Evolutionary conservation across 2,329 filamentous ascomycete genomes (phyloP), one percentile per base, ranked within the genome.

Genomic region (Pseudogymnoascus sp.): DNA sequence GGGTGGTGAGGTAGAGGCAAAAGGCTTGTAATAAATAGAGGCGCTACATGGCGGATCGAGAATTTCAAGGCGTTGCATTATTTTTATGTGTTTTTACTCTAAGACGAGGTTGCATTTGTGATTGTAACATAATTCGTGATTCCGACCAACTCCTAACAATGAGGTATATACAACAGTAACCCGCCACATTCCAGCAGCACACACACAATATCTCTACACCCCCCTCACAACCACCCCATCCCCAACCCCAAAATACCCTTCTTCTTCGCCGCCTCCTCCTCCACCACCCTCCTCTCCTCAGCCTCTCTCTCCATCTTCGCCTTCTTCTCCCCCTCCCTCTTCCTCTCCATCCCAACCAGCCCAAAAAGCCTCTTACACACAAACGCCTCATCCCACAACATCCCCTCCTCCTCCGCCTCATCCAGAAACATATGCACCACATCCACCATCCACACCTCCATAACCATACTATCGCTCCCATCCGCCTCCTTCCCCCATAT

Each of bases 311-410:
- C 19, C 19, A 1, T 19, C 19, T 19, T 19, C 19, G 19, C 19
- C 1, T 1, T 1, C 7, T 22, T 31, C 75, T 75, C 35, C n/a
- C 1, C 11, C 33, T 40, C 72, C 78, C 73, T 64, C 33, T 60
- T 64, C 41, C 33, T 24, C 71, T 84, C 82, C 1, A 80, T 82
- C 0, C 83, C 72, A 2, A 85, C 72, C 24, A 86, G 72, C 41
- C 78, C 77, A 70, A 84, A 85, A 22, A 86, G 70, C 50, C 83
- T 72, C 74, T 81, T 84, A 8, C 78, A 79, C 6, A 86, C 71
- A 10, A 72, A 72, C 6, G 68, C 73, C 67, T 80, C 82, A 22
- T 80, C 78, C 82, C 82, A 85, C 8, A 74, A 77, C 16, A 78
- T 78, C 2, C 83, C 76, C 64, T 80, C 75, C 11, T 70, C 69